Conservation (phyloP, 495 filamentous ascomycete species). For the Hyaloscypha hepaticicola region DNA sequence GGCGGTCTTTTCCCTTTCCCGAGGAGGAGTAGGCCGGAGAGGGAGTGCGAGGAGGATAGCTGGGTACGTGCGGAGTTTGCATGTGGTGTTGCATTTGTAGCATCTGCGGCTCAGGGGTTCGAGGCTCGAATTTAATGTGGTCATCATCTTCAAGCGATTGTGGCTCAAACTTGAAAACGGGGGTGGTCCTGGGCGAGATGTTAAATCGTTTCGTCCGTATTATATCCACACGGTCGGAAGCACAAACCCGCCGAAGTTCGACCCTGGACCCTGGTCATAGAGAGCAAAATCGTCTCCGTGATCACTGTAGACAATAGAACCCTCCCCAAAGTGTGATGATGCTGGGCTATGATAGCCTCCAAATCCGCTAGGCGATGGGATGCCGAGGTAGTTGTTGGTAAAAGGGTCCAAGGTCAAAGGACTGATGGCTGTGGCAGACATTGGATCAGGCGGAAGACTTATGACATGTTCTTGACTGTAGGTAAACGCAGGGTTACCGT, state of each 20-base stretch:
- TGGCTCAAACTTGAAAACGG: slow-evolving; percentile 27
- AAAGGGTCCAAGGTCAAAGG: slow-evolving; percentile 51
- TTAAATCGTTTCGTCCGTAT: slow-evolving; percentile 32
- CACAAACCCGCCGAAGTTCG: slow-evolving; percentile 35
- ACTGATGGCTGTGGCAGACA: slow-evolving; percentile 42
- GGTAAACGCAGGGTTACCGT: slow-evolving; percentile 52
- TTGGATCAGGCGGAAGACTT: slow-evolving; percentile 35
- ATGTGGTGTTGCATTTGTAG: slow-evolving; percentile 14
- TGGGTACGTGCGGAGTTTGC: slow-evolving; percentile 23
- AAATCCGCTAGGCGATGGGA: slow-evolving; percentile 54
- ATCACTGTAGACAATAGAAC: slow-evolving; percentile 54
- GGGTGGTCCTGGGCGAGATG: slow-evolving; percentile 32
- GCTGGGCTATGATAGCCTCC: slow-evolving; percentile 50
- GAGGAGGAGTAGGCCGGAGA: slow-evolving; percentile 28
- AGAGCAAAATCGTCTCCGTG: slow-evolving; percentile 45
- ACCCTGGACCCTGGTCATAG: slow-evolving; percentile 32
- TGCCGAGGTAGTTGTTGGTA: slow-evolving; percentile 52
- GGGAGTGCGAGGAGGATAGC: slow-evolving; percentile 28
- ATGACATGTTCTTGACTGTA: slow-evolving; percentile 57
- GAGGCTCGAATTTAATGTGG: slow-evolving; percentile 25
- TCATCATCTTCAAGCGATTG: slow-evolving; percentile 19
- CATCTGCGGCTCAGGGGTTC: slow-evolving; percentile 17
- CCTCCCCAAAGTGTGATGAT: slow-evolving; percentile 50
- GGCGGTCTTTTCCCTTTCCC: slow-evolving; percentile 31
- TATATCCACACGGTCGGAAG: slow-evolving; percentile 34